These are phyloP conservation scores for Eutrema heterophyllum DNA, from an alignment of 345 rosid species.

Conservation along the genomic window DNA sequence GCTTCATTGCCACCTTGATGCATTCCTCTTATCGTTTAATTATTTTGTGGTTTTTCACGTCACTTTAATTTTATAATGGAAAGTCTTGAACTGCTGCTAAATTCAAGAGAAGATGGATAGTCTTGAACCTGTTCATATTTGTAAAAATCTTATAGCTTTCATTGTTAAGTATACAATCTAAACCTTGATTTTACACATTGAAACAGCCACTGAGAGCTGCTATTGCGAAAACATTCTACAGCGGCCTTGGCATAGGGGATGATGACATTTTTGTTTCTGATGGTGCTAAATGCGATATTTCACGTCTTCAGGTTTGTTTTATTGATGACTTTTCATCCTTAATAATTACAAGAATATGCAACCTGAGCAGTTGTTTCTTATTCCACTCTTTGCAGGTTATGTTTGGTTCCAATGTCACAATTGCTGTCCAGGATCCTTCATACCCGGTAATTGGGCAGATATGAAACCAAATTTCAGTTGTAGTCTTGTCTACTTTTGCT, in stretches of 20 bases:
- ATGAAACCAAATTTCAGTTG: conserved; percentile 1
- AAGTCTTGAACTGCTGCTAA: neutral
- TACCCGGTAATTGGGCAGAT: conserved; percentile 65
- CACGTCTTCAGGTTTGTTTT: conserved; percentile 85
- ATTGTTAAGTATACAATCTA: neutral
- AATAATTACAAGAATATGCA: neutral
- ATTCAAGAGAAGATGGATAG: neutral
- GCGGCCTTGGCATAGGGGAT: conserved; percentile 73
- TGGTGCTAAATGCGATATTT: conserved; percentile 97
- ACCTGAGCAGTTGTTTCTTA: conserved; percentile 8
- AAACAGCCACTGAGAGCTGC: conserved; percentile 81
- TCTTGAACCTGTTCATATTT: neutral
- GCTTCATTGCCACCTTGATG: neutral
- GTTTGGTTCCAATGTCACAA: conserved; percentile 75
- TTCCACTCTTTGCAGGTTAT: conserved; percentile 47
- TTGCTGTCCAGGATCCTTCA: conserved; percentile 98
- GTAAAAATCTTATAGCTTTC: neutral
- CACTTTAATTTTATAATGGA: neutral
- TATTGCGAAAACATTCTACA: conserved; percentile 66
- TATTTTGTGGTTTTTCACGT: neutral
- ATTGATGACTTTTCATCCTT: neutral
- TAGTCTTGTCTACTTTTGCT: neutral
- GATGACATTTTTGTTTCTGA: conserved; percentile 94
- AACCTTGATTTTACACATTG: conserved; percentile 5
- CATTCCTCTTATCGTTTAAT: neutral